Percentiles rank a stretch among this genome's conserved stretches.
These are phyloP conservation scores for Coemansia sp. DNA, from an alignment of 192 early-diverging fungal genomes.

Conservation along the genomic window DNA sequence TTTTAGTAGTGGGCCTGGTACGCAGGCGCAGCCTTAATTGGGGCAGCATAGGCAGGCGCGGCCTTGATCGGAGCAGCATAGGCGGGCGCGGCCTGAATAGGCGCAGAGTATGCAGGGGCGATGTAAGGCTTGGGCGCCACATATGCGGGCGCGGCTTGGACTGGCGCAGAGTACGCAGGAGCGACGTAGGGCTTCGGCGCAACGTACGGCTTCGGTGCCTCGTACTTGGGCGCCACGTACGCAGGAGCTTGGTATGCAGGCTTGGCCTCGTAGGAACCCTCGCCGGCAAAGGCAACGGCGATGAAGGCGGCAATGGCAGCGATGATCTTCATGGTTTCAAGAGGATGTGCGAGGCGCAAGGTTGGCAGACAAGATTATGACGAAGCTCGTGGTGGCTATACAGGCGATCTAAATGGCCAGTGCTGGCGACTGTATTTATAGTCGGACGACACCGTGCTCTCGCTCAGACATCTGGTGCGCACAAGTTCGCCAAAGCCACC, in stretches of 20 bases:
- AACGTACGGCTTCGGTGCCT: background rate
- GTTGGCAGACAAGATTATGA: background rate
- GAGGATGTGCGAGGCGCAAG: background rate
- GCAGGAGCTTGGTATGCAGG: slow-evolving; percentile 18
- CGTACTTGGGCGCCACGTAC: slow-evolving; percentile 12
- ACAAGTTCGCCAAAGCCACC: background rate
- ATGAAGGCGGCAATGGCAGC: slow-evolving; percentile 32
- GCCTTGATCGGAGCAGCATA: slow-evolving; percentile 12
- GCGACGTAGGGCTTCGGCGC: slow-evolving; percentile 18
- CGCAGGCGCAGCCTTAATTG: background rate
- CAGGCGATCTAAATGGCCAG: background rate
- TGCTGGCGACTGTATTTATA: background rate
- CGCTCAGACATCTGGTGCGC: background rate
- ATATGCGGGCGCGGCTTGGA: background rate
- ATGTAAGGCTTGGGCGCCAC: slow-evolving; percentile 17
- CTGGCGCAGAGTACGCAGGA: slow-evolving; percentile 1
- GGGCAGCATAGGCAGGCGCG: slow-evolving; percentile 2
- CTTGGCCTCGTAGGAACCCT: slow-evolving; percentile 29
- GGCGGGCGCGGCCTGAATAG: background rate
- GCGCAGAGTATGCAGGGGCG: slow-evolving; percentile 4
- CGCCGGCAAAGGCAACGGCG: slow-evolving; percentile 30
- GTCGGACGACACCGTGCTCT: background rate
- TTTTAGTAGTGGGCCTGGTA: slow-evolving; percentile 16
- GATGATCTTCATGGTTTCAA: slow-evolving; percentile 34
- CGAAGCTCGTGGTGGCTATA: background rate